phyloP scores from a whole-genome alignment of 768 basidiomycete genomes.

The Polyporus arcularius region DNA sequence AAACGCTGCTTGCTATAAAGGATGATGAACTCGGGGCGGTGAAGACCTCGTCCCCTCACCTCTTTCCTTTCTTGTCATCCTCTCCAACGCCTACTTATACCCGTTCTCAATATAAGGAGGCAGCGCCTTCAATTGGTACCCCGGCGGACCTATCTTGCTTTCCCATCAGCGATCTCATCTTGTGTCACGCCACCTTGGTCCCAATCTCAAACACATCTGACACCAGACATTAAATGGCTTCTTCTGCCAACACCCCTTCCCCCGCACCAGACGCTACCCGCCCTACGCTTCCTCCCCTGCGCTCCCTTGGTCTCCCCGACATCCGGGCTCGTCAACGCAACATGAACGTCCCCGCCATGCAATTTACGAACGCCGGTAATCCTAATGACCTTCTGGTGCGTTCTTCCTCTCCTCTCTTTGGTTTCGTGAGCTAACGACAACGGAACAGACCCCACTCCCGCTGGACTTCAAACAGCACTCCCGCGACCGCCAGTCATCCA shows the following conservation, averaged over 20 bases:
- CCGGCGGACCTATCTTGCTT: constrained; percentile 28
- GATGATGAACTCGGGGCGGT: constrained; percentile 7
- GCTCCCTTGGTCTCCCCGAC: constrained; percentile 44
- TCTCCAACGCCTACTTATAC: constrained; percentile 18
- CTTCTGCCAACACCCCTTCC: constrained; percentile 6
- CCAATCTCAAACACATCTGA: constrained; percentile 2
- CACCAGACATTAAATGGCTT: constrained; percentile 16
- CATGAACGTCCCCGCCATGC: constrained; percentile 7
- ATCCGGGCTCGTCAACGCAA: constrained; percentile 7
- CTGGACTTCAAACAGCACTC: constrained; percentile 31
- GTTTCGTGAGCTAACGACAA: not conserved
- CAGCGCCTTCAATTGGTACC: constrained; percentile 32
- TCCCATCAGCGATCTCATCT: constrained; percentile 16
- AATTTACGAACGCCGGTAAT: constrained; percentile 10
- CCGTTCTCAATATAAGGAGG: constrained; percentile 25
- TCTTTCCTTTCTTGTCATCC: constrained; percentile 21
- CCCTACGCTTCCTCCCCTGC: constrained; percentile 56
- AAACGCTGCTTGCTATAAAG: constrained; percentile 22
- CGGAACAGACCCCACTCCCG: constrained; percentile 11
- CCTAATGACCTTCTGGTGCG: constrained; percentile 18
- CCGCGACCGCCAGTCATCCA: constrained; percentile 36
- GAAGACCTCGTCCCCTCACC: constrained; percentile 13
- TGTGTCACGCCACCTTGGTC: constrained; percentile 8
- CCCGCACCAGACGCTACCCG: constrained; percentile 34
- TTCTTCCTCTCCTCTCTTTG: not conserved